phyloP scores from a whole-genome alignment of 1,284 basidiomycete genomes.

The Leccinum pachyderme region DNA sequence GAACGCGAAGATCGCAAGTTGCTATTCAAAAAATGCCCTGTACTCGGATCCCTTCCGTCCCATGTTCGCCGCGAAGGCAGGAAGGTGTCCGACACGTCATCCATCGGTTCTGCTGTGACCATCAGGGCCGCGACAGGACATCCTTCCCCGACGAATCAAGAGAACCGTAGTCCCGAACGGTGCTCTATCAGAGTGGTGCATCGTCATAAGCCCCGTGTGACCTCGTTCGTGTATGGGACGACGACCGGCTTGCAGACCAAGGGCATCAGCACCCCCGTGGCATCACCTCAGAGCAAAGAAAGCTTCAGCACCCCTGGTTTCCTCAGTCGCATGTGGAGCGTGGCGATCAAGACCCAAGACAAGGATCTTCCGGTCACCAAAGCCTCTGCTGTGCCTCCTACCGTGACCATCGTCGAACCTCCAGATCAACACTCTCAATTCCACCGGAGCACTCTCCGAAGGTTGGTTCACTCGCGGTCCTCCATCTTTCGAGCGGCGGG shows the following conservation, averaged over 20 bases:
- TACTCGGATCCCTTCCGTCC: constrained; percentile 42
- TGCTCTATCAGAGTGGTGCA: constrained; percentile 31
- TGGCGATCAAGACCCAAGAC: constrained; percentile 47
- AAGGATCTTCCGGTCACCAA: constrained; percentile 29
- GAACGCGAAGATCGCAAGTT: constrained; percentile 44
- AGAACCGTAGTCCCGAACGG: constrained; percentile 20
- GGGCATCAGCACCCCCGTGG: constrained; percentile 8
- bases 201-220: constrained; percentile 29
- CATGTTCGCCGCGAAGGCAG: constrained; percentile 47
- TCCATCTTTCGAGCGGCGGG: constrained; percentile 39
- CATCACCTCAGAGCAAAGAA: constrained; percentile 28
- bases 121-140: constrained; percentile 29
- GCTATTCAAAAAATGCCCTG: constrained; percentile 36
- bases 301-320: constrained; percentile 42
- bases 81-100: constrained; percentile 56
- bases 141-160: constrained; percentile 21
- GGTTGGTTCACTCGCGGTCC: constrained; percentile 45
- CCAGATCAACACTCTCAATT: constrained; percentile 30
- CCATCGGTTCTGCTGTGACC: constrained; percentile 42
- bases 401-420: constrained; percentile 36
- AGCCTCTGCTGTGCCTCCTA: constrained; percentile 29
- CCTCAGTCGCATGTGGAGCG: constrained; percentile 66
- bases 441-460: constrained; percentile 33
- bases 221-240: constrained; percentile 31
- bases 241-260: constrained; percentile 19